Percentiles rank a stretch among this genome's conserved stretches.
Conservation (phyloP, 176 grass and related monocot genomes). For the Oryza brachyantha region DNA sequence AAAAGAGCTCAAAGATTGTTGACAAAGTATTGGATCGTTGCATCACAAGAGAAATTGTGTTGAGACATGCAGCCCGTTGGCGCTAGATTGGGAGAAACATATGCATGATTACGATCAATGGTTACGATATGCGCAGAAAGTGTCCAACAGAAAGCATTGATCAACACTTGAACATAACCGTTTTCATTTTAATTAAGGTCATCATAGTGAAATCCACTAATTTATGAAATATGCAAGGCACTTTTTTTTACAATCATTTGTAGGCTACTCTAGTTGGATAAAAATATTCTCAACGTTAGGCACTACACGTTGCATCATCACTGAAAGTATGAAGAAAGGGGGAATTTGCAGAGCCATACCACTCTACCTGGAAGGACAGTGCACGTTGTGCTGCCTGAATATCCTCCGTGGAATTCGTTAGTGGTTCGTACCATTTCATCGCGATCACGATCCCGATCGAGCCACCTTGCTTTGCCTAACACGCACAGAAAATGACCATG, state of each 20-base stretch:
- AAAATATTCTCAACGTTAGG: background rate
- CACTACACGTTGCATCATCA: background rate
- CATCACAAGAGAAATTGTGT: too few relatives aligned
- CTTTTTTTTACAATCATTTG: background rate
- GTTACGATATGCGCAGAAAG: too few relatives aligned
- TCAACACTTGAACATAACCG: too few relatives aligned
- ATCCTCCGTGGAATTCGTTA: constrained; percentile 49
- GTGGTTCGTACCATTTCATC: constrained; percentile 46
- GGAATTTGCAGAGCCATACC: background rate
- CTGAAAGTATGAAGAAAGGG: background rate
- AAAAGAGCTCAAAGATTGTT: too few relatives aligned
- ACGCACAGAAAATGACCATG: background rate
- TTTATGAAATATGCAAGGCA: background rate
- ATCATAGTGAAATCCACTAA: background rate
- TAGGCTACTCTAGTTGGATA: background rate
- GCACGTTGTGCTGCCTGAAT: constrained; percentile 39
- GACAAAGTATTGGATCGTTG: too few relatives aligned
- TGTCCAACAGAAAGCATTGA: too few relatives aligned
- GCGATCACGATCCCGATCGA: constrained; percentile 45
- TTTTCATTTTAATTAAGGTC: background rate
- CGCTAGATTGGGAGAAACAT: too few relatives aligned
- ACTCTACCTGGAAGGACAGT: constrained; percentile 18
- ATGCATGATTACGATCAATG: too few relatives aligned
- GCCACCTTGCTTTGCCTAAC: constrained; percentile 52
- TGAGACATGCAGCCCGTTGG: too few relatives aligned